phyloP scores from a whole-genome alignment of 1,284 basidiomycete species.

The Apiotrichum brassicae region DNA sequence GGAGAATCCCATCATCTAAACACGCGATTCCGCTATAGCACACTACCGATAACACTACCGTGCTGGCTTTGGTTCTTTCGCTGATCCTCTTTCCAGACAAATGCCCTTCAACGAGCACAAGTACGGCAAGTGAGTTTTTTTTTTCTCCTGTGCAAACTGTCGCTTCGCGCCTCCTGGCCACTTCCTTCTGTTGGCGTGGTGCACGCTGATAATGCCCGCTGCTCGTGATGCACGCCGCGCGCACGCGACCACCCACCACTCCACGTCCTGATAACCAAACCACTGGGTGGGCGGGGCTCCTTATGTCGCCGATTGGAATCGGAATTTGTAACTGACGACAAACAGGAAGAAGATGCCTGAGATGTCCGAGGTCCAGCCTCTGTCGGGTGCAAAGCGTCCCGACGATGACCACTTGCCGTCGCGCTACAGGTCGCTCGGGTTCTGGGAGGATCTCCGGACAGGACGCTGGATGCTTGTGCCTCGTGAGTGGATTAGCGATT shows the following conservation, averaged over 20 bases:
- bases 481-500: slow-evolving; percentile 56
- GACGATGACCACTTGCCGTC: slow-evolving; percentile 21
- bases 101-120: slow-evolving; percentile 35
- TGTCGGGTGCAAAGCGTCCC: slow-evolving; percentile 20
- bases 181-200: too few species aligned
- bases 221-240: too few species aligned
- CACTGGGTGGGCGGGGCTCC: too few species aligned
- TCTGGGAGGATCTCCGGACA: slow-evolving; percentile 52
- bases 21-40: not conserved
- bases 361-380: slow-evolving; percentile 27
- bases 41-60: not conserved
- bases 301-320: too few species aligned
- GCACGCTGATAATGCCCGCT: too few species aligned
- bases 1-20: too few species aligned
- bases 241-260: too few species aligned
- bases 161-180: too few species aligned
- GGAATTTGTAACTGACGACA: too few species aligned
- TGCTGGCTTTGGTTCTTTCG: not conserved
- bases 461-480: slow-evolving; percentile 70
- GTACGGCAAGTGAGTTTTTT: slow-evolving; percentile 5
- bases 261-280: too few species aligned
- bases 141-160: too few species aligned
- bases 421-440: slow-evolving; percentile 41
- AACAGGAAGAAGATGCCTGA: not conserved
- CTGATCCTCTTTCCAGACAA: slow-evolving; percentile 22